Conservation (phyloP, 805 yeast species). For the Cyberlindnera euphorbiiphila region DNA sequence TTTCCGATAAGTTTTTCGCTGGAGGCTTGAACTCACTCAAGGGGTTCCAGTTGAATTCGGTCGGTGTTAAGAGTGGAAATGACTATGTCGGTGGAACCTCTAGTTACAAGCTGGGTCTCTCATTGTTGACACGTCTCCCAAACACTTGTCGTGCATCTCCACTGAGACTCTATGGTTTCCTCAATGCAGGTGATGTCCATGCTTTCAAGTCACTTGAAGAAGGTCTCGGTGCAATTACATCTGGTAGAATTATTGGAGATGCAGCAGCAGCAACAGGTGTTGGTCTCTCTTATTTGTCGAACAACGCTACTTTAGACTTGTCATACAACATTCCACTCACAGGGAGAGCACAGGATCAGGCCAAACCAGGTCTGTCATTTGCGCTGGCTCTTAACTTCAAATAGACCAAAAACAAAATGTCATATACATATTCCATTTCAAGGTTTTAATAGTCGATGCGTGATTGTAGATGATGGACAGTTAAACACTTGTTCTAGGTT, state of each 20-base stretch:
- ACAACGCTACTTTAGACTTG: constrained; percentile 51
- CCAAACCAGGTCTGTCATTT: constrained; percentile 54
- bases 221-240: constrained; percentile 17
- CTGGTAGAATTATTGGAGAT: constrained; percentile 23
- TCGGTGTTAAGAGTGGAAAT: constrained; percentile 45
- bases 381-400: constrained; percentile 45
- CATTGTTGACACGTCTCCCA: constrained; percentile 54
- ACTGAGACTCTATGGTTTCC: constrained; percentile 57
- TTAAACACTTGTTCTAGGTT: no score
- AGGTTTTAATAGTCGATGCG: no score
- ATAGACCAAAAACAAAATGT: no score
- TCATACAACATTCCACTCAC: constrained; percentile 52
- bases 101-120: constrained; percentile 45
- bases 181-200: constrained; percentile 53
- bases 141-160: constrained; percentile 40
- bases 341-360: constrained; percentile 38
- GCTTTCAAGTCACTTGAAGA: constrained; percentile 19
- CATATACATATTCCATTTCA: no score
- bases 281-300: constrained; percentile 50
- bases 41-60: constrained; percentile 59
- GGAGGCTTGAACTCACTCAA: constrained; percentile 63
- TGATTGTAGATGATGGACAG: no score
- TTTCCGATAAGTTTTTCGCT: constrained; percentile 67
- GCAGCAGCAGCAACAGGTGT: constrained; percentile 46
- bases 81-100: constrained; percentile 58